Evolutionary conservation across 768 basidiomycete species (phyloP).

Genomic region (Sarcodon aspratus): DNA sequence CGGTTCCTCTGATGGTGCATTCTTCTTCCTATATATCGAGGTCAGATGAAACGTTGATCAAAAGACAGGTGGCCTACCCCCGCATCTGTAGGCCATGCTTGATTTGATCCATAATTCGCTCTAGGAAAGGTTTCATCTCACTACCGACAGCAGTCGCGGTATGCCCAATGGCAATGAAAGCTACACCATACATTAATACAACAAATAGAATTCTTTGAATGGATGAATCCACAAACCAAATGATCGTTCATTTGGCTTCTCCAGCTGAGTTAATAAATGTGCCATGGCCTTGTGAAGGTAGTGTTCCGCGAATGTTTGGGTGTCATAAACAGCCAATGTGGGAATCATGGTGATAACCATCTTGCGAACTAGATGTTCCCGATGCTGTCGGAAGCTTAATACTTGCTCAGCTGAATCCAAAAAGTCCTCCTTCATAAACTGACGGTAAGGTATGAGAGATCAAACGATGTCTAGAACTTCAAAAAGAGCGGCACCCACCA

Average conservation of each 20-base stretch:
- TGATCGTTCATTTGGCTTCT: slow-evolving; percentile 80
- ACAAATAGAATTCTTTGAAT: not conserved
- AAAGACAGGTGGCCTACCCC: slow-evolving; percentile 44
- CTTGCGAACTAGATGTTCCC: slow-evolving; percentile 81
- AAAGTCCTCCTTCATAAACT: slow-evolving; percentile 88
- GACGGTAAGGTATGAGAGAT: not conserved
- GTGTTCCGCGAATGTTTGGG: slow-evolving; percentile 81
- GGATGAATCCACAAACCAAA: slow-evolving; percentile 43
- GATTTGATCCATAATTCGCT: slow-evolving; percentile 80
- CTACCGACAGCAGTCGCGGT: slow-evolving; percentile 85
- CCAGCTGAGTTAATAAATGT: slow-evolving; percentile 77
- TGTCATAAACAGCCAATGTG: slow-evolving; percentile 88
- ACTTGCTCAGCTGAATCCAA: slow-evolving; percentile 84
- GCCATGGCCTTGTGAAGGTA: slow-evolving; percentile 93
- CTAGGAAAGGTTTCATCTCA: slow-evolving; percentile 93
- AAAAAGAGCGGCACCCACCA: slow-evolving; percentile 40
- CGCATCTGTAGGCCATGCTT: slow-evolving; percentile 80
- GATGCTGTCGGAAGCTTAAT: slow-evolving; percentile 75
- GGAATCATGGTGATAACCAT: slow-evolving; percentile 96
- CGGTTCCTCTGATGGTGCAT: slow-evolving; percentile 86
- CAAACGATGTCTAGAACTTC: slow-evolving; percentile 3
- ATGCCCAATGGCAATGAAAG: slow-evolving; percentile 94
- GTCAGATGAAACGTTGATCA: not conserved
- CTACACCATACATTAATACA: slow-evolving; percentile 17
- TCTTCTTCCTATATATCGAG: slow-evolving; percentile 50